A percentile compares a stretch with the other conserved stretches of the same genome.
Evolutionary conservation across 441 rosid genomes (phyloP).

Genomic region (Croton setiger): DNA sequence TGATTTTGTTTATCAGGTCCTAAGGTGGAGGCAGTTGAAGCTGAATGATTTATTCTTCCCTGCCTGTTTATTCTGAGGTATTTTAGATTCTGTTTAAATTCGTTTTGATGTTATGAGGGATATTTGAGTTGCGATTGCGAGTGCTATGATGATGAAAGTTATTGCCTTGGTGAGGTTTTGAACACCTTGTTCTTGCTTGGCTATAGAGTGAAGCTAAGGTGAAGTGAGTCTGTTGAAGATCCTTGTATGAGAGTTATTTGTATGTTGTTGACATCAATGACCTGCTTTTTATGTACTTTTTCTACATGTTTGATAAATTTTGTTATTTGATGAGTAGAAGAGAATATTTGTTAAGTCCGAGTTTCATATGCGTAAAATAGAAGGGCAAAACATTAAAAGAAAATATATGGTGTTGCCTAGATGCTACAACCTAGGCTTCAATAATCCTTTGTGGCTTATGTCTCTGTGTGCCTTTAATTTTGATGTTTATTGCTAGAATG

Average conservation of each 20-base stretch:
- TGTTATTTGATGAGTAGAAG: not conserved
- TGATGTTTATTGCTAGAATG: not conserved
- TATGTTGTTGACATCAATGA: not conserved
- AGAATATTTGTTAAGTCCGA: not conserved
- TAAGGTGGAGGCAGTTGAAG: conserved; percentile 27
- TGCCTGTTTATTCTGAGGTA: conserved; percentile 12
- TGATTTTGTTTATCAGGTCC: conserved; percentile 25
- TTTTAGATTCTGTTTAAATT: not conserved
- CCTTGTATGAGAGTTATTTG: not conserved
- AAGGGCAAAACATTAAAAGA: too few relatives aligned
- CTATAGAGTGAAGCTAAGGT: not conserved
- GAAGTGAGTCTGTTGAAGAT: not conserved
- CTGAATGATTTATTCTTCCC: conserved; percentile 5
- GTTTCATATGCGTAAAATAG: too few relatives aligned
- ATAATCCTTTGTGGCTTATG: too few relatives aligned
- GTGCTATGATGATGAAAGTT: not conserved
- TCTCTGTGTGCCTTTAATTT: too few relatives aligned
- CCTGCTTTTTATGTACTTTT: not conserved
- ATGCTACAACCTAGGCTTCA: too few relatives aligned
- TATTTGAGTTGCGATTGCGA: not conserved
- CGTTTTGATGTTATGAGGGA: not conserved
- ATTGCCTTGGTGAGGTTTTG: not conserved
- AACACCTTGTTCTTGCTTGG: not conserved
- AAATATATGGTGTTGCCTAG: too few relatives aligned
- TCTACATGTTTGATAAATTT: not conserved